A percentile compares a stretch with the other conserved stretches of the same genome.
These are phyloP conservation scores for Apophysomyces variabilis DNA, from an alignment of 371 early-diverging fungal species.

Conservation along the genomic window DNA sequence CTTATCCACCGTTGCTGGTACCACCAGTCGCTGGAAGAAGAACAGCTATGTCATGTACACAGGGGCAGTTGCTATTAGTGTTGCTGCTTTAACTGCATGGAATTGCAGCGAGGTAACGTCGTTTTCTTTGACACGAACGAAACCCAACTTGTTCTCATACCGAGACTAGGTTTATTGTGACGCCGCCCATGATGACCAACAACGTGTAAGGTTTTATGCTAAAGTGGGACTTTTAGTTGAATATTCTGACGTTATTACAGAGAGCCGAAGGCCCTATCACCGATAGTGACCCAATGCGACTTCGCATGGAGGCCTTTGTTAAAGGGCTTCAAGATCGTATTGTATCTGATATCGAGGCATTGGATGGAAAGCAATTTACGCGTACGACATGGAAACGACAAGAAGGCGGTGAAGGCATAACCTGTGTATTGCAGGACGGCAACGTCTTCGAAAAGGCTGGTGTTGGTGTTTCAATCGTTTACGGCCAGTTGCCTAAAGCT, in stretches of 20 bases:
- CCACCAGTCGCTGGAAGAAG: not conserved
- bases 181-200: not conserved
- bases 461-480: conserved; percentile 79
- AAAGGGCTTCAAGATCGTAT: conserved; percentile 76
- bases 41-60: not conserved
- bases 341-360: conserved; percentile 52
- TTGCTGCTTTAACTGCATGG: not conserved
- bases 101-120: not conserved
- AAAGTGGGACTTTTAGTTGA: not conserved
- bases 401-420: conserved; percentile 89
- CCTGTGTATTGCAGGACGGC: conserved; percentile 91
- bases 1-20: not conserved
- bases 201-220: not conserved
- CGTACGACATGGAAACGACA: conserved; percentile 81
- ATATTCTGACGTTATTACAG: conserved; percentile 12
- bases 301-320: conserved; percentile 81
- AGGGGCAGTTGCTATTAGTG: not conserved
- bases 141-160: not conserved
- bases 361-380: conserved; percentile 69
- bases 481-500: conserved; percentile 74
- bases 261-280: conserved; percentile 45
- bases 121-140: not conserved
- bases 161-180: not conserved
- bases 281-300: conserved; percentile 67
- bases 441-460: conserved; percentile 95